A percentile compares a stretch with the other conserved stretches of the same genome.
Conservation (phyloP, 371 early-diverging fungal species). For the Circinella minor region DNA sequence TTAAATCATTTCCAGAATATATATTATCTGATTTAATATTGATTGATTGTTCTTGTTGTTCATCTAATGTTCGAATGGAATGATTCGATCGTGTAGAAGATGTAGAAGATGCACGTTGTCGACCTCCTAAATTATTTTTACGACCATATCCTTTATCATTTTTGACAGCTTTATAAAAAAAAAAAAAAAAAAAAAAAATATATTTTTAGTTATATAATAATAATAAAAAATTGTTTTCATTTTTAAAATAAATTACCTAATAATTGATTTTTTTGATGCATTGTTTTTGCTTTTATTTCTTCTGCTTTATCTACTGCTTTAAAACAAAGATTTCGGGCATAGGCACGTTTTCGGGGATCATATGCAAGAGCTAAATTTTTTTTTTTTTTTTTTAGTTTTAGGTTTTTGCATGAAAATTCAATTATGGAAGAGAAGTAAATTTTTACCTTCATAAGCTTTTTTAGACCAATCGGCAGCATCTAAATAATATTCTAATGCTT, state of each 20-base stretch:
- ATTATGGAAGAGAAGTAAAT: no score
- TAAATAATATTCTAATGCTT: slow-evolving; percentile 50
- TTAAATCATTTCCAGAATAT: slow-evolving; percentile 18
- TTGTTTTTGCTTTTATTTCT: slow-evolving; percentile 28
- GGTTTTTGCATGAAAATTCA: no score
- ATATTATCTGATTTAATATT: slow-evolving; percentile 7
- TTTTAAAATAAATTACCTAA: slow-evolving; percentile 16
- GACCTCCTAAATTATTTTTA: slow-evolving; percentile 12
- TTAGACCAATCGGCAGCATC: slow-evolving; percentile 51
- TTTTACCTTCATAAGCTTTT: slow-evolving; percentile 48
- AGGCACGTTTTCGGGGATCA: slow-evolving; percentile 11
- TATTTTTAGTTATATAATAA: neutral
- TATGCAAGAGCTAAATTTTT: slow-evolving; percentile 11
- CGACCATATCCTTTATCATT: slow-evolving; percentile 17
- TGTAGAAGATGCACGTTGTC: slow-evolving; percentile 26
- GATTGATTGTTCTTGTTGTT: neutral
- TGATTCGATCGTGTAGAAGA: slow-evolving; percentile 23
- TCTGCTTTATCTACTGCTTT: slow-evolving; percentile 46
- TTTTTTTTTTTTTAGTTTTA: neutral
- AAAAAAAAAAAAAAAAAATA: neutral
- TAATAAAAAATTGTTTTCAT: no score
- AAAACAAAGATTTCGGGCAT: slow-evolving; percentile 32
- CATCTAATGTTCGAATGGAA: slow-evolving; percentile 5
- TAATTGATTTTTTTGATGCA: slow-evolving; percentile 26
- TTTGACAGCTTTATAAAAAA: slow-evolving; percentile 16